Evolutionary conservation across 345 rosid species (phyloP).

Genomic region (Eucalyptus globulus): DNA sequence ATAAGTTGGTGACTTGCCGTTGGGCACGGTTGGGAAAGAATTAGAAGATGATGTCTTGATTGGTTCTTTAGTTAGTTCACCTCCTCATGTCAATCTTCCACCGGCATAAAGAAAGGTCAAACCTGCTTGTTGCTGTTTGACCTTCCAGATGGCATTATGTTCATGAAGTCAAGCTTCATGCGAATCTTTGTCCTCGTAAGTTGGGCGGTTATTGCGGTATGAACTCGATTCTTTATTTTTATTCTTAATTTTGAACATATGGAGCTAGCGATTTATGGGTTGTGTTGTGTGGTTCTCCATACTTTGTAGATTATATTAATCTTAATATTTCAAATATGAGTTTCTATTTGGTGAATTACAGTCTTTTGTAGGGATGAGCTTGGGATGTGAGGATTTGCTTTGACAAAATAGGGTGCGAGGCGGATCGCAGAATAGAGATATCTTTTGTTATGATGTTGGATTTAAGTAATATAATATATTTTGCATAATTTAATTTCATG

Average conservation of each 20-base stretch:
- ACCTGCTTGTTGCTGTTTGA: neutral
- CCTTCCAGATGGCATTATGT: neutral
- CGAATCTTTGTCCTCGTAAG: neutral
- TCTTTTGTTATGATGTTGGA: neutral
- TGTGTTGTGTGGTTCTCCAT: neutral
- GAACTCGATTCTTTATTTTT: neutral
- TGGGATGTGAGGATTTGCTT: too few species aligned
- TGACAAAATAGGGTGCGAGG: neutral
- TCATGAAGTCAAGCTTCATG: neutral
- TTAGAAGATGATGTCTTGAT: neutral
- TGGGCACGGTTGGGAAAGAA: neutral
- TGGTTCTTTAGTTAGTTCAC: neutral
- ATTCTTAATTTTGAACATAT: neutral
- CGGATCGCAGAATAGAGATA: neutral
- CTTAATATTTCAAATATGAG: neutral
- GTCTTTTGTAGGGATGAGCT: too few species aligned
- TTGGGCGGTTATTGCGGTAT: neutral
- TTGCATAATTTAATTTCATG: neutral
- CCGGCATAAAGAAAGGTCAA: neutral
- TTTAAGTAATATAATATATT: neutral
- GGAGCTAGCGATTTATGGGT: neutral
- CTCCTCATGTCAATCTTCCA: neutral
- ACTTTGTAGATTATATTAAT: neutral
- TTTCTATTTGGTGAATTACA: too few species aligned
- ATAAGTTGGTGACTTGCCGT: neutral